A percentile compares a stretch with the other conserved stretches of the same genome.
phyloP scores from a whole-genome alignment of 768 basidiomycete species.

The Dioszegia hungarica region DNA sequence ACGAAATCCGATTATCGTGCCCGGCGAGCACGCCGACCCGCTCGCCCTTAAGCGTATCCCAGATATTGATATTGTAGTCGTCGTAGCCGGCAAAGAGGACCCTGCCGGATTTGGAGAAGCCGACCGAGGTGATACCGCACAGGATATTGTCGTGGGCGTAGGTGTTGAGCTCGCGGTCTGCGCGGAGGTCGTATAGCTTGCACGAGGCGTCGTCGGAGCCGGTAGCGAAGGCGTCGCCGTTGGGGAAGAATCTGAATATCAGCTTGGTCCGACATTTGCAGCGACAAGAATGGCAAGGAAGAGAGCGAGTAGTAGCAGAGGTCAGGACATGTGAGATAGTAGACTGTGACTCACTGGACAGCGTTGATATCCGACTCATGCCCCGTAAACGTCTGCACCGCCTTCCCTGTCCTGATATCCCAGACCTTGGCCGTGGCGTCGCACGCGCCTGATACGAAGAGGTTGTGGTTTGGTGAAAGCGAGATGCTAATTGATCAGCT shows the following conservation, averaged over 20 bases:
- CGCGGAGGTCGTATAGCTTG: conserved; percentile 94
- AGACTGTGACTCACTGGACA: conserved; percentile 69
- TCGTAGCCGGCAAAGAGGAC: conserved; percentile 98
- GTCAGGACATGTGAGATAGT: background rate
- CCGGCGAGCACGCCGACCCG: conserved; percentile 95
- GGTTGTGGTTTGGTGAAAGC: conserved; percentile 84
- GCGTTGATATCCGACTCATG: conserved; percentile 99
- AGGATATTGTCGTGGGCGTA: conserved; percentile 99
- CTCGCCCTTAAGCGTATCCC: conserved; percentile 98
- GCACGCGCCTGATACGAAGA: conserved; percentile 98
- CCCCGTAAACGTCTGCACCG: conserved; percentile 96
- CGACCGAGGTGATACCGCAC: conserved; percentile 97
- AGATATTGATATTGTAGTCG: conserved; percentile 99
- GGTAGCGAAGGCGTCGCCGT: conserved; percentile 97
- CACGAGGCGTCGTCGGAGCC: conserved; percentile 99
- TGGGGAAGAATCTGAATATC: conserved; percentile 84
- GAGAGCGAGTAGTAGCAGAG: background rate
- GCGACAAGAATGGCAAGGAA: conserved; percentile 1
- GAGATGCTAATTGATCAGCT: conserved; percentile 63
- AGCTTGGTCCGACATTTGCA: background rate
- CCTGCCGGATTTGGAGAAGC: conserved; percentile 95
- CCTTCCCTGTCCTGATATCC: conserved; percentile 96
- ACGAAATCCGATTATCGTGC: conserved; percentile 96
- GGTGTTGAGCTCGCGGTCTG: conserved; percentile 91
- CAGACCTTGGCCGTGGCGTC: conserved; percentile 98